Evolutionary conservation across 495 filamentous ascomycete genomes (phyloP).

Genomic region (Penicillium atrosanguineum): DNA sequence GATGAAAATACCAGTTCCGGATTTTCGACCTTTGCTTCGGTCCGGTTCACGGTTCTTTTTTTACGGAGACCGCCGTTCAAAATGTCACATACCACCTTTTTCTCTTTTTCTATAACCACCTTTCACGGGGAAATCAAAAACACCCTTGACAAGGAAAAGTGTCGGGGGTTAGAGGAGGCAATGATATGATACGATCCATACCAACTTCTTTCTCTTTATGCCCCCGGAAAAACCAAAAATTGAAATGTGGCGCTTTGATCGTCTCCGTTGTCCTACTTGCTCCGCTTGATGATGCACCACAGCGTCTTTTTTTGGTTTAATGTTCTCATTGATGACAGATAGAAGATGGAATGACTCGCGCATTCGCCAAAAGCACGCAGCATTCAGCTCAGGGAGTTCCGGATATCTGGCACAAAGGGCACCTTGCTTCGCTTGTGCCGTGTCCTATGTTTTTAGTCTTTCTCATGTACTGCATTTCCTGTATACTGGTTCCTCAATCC

Average conservation of each 20-base stretch:
- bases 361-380: slow-evolving; percentile 22
- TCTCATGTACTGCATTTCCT: slow-evolving; percentile 18
- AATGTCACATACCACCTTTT: slow-evolving; percentile 35
- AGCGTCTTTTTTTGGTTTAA: slow-evolving; percentile 10
- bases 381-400: slow-evolving; percentile 61
- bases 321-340: slow-evolving; percentile 24
- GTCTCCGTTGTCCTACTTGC: slow-evolving; percentile 12
- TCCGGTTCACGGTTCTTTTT: slow-evolving; percentile 8
- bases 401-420: slow-evolving; percentile 74
- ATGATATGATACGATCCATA: slow-evolving; percentile 28
- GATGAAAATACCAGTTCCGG: slow-evolving; percentile 34
- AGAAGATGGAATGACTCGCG: slow-evolving; percentile 33
- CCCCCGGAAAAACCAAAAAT: slow-evolving; percentile 18
- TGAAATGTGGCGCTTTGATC: slow-evolving; percentile 21
- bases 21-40: slow-evolving; percentile 20
- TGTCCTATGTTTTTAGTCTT: slow-evolving; percentile 25
- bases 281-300: slow-evolving; percentile 18
- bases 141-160: not conserved
- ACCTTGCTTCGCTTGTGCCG: slow-evolving; percentile 43
- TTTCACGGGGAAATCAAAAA: slow-evolving; percentile 9
- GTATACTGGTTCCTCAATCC: slow-evolving; percentile 25
- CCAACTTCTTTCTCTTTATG: slow-evolving; percentile 10
- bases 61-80: slow-evolving; percentile 24
- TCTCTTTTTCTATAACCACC: slow-evolving; percentile 9
- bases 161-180: not conserved